Conservation (phyloP, 129 eudicot species). For the Escallonia herrerae region DNA sequence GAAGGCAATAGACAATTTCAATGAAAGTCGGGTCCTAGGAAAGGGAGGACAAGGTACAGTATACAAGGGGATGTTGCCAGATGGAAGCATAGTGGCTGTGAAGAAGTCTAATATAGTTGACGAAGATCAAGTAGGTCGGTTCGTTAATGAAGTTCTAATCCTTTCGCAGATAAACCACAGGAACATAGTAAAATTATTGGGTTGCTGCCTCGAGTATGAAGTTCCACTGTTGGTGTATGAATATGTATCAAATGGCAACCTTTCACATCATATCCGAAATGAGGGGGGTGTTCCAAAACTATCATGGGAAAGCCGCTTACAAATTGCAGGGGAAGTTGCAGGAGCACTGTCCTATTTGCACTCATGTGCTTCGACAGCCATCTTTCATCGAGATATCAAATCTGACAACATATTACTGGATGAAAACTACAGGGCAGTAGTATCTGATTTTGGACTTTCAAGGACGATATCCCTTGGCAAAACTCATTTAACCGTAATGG, state of each 20-base stretch:
- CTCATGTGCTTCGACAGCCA: neutral
- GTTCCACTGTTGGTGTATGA: neutral
- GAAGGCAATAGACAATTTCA: constrained; percentile 11
- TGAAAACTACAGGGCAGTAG: no score
- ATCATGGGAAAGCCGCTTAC: no score
- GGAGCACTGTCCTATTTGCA: neutral
- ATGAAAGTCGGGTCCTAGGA: constrained; percentile 10
- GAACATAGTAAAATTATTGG: no score
- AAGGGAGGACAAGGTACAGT: constrained; percentile 19
- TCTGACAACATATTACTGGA: no score
- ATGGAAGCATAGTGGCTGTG: constrained; percentile 2
- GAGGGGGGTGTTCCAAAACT: no score
- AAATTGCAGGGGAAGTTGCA: neutral
- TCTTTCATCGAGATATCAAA: no score
- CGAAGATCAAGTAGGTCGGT: neutral
- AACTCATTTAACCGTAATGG: neutral
- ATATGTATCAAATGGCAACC: no score
- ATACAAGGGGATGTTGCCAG: constrained; percentile 13
- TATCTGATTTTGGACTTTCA: no score
- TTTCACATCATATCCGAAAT: no score
- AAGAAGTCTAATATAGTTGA: constrained; percentile 8
- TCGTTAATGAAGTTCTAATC: constrained; percentile 16
- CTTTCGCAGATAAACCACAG: constrained; percentile 14
- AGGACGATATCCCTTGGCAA: neutral
- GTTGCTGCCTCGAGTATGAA: neutral